Percentiles rank a stretch among this genome's conserved stretches.
These are phyloP conservation scores for Ophiostoma triangulosporum DNA, from an alignment of 2,329 filamentous ascomycete genomes.

Conservation along the genomic window DNA sequence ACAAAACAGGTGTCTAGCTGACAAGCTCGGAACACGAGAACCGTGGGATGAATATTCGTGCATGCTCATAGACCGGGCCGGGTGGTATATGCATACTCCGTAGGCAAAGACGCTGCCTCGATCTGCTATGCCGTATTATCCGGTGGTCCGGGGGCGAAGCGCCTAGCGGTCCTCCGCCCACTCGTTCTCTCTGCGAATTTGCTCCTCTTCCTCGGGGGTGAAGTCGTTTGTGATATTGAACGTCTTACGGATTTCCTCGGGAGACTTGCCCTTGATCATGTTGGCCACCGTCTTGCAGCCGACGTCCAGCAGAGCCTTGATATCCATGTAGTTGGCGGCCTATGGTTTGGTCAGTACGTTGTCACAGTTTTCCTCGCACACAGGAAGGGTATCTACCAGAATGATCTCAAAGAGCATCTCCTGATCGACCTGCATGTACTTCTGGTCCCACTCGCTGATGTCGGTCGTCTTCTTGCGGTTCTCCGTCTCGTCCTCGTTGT, in stretches of 20 bases:
- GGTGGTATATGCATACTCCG: too few relatives aligned
- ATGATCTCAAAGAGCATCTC: slow-evolving; percentile 99
- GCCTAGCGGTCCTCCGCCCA: slow-evolving; percentile 70
- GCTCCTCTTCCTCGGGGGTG: slow-evolving; percentile 96
- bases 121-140: too few relatives aligned
- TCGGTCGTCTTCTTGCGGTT: slow-evolving; percentile 97
- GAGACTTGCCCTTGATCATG: slow-evolving; percentile 99
- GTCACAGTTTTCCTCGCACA: too few relatives aligned
- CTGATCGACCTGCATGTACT: slow-evolving; percentile 99
- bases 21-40: too few relatives aligned
- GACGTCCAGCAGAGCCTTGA: slow-evolving; percentile 94
- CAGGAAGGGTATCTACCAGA: slow-evolving; percentile 65
- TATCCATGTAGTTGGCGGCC: slow-evolving; percentile 97
- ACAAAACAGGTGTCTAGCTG: too few relatives aligned
- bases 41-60: not conserved
- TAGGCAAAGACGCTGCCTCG: too few relatives aligned
- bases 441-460: slow-evolving; percentile 99
- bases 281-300: slow-evolving; percentile 99
- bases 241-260: slow-evolving; percentile 97
- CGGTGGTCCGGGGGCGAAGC: too few relatives aligned
- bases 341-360: slow-evolving; percentile 22
- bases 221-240: slow-evolving; percentile 99
- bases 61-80: not conserved
- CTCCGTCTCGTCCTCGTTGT: slow-evolving; percentile 80
- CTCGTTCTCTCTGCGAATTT: slow-evolving; percentile 85